Evolutionary conservation across 495 filamentous ascomycete species (phyloP), one percentile per base, ranked within the genome.

Genomic region (Aspergillus heteromorphus): DNA sequence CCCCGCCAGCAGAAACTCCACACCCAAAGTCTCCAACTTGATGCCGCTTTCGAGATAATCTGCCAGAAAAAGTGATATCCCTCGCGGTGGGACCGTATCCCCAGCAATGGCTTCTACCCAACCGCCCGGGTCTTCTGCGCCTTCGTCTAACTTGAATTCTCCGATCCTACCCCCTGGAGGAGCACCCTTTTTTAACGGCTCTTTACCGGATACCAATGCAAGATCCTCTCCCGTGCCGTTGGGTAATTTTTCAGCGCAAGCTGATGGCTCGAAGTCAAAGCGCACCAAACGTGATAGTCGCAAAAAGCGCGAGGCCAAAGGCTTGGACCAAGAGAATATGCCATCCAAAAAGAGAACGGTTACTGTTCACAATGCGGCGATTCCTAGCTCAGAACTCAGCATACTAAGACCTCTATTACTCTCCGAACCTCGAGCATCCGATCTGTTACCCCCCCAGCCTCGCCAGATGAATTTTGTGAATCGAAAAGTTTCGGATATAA

Each of bases 241-340:
- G 16, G 67, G 60, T 20, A 67, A 63, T 50, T 52, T 56, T 23
- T 70, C 64, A 2, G 65, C 49, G 5, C 74, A 75, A 56, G 66
- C 58, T 7, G 73, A 75, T 53, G 56, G 56, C 23, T 57, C 61
- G n/a, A 71, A 69, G 27, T 64, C 69, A 43, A 77, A 77, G 49
- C 68, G 74, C 48, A 75, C 73, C 51, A 77, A 77, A 61, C 63
- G 70, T 30, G 74, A 77, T 48, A 77, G 74, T 61, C 73, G 74
- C 47, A 92, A 92, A 69, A 91, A 91, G 70, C 80, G 88, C 9
- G 88, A 91, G 67, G 81, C 86, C 42, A 89, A 88, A 58, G 81
- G 78, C 23, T 73, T 76, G 13, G 73, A 77, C 14, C 49, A 62
- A 6, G 74, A 77, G 42, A 65, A 20, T 18, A 56, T 59, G 23